phyloP scores from a whole-genome alignment of 2,329 filamentous ascomycete species.

The Hymenoscyphus scutula region DNA sequence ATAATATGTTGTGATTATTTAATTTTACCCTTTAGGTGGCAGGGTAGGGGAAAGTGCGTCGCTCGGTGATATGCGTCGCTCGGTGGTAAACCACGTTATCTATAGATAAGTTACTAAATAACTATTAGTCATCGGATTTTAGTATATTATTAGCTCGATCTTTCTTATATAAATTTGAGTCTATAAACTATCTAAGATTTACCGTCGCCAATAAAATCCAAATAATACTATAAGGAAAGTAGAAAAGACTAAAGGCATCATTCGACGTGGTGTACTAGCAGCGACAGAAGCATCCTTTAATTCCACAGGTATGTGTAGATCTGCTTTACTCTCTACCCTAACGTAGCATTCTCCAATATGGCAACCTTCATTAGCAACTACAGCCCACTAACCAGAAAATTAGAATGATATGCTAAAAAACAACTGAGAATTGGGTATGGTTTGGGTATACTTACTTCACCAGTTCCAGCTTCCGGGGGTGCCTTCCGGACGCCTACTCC shows the following conservation, averaged over 20 bases:
- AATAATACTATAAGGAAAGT: background rate
- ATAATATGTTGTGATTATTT: too few relatives aligned
- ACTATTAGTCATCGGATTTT: too few relatives aligned
- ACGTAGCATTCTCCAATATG: background rate
- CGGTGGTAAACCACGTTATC: too few relatives aligned
- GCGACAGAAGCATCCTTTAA: background rate
- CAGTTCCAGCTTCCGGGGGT: conserved; percentile 4
- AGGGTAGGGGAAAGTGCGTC: too few relatives aligned
- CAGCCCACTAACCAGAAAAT: background rate
- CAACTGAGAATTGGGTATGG: too few relatives aligned
- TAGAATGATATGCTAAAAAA: background rate
- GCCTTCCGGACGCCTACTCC: background rate
- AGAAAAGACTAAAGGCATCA: background rate
- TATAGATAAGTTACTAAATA: too few relatives aligned
- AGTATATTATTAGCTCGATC: too few relatives aligned
- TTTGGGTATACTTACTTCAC: background rate
- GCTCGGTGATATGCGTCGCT: too few relatives aligned
- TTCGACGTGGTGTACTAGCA: background rate
- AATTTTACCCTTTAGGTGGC: too few relatives aligned
- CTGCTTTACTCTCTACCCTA: background rate
- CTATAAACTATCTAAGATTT: background rate
- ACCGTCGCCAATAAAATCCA: background rate
- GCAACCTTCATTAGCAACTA: background rate
- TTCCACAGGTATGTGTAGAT: background rate
- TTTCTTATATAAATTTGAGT: too few relatives aligned